phyloP scores from a whole-genome alignment of 208 protist genomes.

The Acanthamoeba quina region DNA sequence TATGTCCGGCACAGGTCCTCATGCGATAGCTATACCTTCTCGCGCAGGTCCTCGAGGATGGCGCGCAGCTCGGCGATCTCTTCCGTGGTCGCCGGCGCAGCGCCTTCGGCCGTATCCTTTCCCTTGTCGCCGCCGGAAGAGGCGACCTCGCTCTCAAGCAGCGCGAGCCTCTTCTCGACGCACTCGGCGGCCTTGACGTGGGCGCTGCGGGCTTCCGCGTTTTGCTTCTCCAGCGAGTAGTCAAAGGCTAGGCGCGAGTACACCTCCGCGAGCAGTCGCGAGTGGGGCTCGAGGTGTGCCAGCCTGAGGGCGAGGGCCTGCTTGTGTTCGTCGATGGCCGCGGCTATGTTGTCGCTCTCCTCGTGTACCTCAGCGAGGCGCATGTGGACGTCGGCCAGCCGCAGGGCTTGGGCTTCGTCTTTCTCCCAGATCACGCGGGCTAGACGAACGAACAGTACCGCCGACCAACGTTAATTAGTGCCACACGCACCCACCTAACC shows the following conservation, averaged over 20 bases:
- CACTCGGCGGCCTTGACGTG: conserved; percentile 37
- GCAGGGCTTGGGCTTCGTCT: not conserved
- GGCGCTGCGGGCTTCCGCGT: not conserved
- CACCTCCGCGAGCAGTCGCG: not conserved
- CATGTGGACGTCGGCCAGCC: conserved; percentile 31
- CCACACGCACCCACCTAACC: too few species aligned
- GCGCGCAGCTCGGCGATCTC: conserved; percentile 31
- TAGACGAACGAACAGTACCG: not conserved
- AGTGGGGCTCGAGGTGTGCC: conserved; percentile 44
- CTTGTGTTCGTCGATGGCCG: not conserved
- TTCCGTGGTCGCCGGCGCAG: not conserved
- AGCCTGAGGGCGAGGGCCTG: not conserved
- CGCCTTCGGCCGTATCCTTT: not conserved
- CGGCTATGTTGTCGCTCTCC: conserved; percentile 41
- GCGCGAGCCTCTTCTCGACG: conserved; percentile 1
- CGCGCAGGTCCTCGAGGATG: conserved; percentile 38
- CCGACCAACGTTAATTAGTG: too few species aligned
- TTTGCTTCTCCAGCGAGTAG: conserved; percentile 38
- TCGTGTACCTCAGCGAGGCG: conserved; percentile 23
- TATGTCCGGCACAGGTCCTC: not conserved
- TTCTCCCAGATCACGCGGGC: conserved; percentile 42
- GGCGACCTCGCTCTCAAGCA: not conserved
- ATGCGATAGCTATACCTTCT: not conserved
- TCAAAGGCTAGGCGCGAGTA: conserved; percentile 34
- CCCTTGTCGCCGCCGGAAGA: not conserved